Evolutionary conservation across 2,329 filamentous ascomycete genomes (phyloP), one percentile per base, ranked within the genome.

Genomic region (Botrytis elliptica): DNA sequence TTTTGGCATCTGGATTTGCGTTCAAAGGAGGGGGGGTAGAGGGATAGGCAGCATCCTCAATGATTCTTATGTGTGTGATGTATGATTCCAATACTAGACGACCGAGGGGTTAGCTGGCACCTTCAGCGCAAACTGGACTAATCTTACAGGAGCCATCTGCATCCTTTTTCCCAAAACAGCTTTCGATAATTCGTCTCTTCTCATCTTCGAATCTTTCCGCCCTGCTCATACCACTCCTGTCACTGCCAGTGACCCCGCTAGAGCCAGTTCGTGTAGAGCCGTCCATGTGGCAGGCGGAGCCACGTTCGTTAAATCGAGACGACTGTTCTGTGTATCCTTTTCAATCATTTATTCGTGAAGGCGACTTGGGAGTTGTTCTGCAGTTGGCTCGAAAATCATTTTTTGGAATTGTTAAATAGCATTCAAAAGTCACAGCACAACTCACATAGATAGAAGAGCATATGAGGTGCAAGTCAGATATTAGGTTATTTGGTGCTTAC

Each of bases 131-230:
- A 63, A 60, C 49, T n/a, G 33, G 64, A 62, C 55, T 71, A 57
- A 44, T 76, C 75, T 77, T 88, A 97, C 94, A 87, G 75, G 93
- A 92, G 77, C 95, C 95, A 84, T 97, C 93, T 60, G 89, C 87
- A 81, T 98, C 96, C 80, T 91, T 91, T 85, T 97, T 98, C 82
- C 86, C 89, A 85, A 98, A 99, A 85, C 95, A 98, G 83, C 93
- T 97, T 76, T 97, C 93, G 77, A 97, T 92, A 80, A 99, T 98
- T 82, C 96, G 90, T 82, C 90, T 88, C 87, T 98, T 97, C 87
- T 99, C 96, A 81, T 98, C 94, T 83, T 99, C 96, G 82, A 98
- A 99, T 79, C 90, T 89, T 85, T 97, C 94, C 72, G 95, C 95
- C 57, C 80, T 76, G 42, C 72, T 79, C 79, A 80, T 77, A 59